Evolutionary conservation across 768 basidiomycete species (phyloP).

Genomic region (Kwoniella botswanensis): DNA sequence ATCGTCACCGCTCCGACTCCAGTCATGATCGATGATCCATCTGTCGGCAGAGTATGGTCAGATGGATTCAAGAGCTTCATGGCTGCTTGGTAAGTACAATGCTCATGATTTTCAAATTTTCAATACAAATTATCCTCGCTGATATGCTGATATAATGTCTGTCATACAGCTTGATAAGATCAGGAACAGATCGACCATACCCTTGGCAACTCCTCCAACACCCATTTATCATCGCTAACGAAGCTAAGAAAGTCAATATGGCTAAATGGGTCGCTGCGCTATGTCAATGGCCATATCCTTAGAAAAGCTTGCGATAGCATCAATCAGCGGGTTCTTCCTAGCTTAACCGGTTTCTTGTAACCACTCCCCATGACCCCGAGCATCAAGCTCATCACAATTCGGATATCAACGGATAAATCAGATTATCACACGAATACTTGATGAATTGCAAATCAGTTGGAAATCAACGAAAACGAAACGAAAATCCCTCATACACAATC

Average conservation of each 20-base stretch:
- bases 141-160: too few relatives aligned
- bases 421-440: neutral
- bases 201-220: constrained; percentile 83
- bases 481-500: neutral
- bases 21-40: constrained; percentile 51
- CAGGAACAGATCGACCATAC: constrained; percentile 71
- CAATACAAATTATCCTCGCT: too few relatives aligned
- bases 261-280: constrained; percentile 68
- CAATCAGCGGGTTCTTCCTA: too few relatives aligned
- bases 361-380: neutral
- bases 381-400: too few relatives aligned
- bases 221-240: constrained; percentile 76
- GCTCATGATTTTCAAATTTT: neutral
- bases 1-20: constrained; percentile 66
- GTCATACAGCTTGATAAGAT: constrained; percentile 69
- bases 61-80: constrained; percentile 91
- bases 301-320: neutral
- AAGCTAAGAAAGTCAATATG: constrained; percentile 86
- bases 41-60: constrained; percentile 65
- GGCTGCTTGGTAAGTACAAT: constrained; percentile 70
- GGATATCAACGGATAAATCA: neutral
- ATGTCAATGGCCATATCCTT: constrained; percentile 35
- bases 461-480: too few relatives aligned
- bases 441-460: neutral
- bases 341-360: too few relatives aligned